Evolutionary conservation across 106 monocot genomes (phyloP).

Genomic region (Hemerocallis citrina): DNA sequence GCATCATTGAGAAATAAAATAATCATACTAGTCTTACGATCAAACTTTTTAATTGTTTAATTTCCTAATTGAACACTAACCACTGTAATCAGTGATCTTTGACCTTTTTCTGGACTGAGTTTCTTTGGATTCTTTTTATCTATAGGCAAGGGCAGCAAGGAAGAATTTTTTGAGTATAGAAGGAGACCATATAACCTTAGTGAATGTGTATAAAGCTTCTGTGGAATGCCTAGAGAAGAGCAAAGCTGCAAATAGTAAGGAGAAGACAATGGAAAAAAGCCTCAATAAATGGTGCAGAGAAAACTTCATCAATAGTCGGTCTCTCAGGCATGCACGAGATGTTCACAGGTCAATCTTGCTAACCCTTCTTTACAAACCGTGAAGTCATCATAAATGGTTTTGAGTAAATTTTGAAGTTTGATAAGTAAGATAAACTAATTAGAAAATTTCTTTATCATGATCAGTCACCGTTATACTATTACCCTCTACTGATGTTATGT

Average conservation of each 20-base stretch:
- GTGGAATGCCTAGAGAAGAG: constrained; percentile 61
- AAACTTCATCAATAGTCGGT: constrained; percentile 86
- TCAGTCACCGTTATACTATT: too few relatives aligned
- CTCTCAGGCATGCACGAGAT: constrained; percentile 76
- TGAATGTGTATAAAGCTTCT: constrained; percentile 70
- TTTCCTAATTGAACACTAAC: background rate
- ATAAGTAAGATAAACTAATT: too few relatives aligned
- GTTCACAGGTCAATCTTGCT: constrained; percentile 54
- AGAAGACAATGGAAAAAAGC: constrained; percentile 48
- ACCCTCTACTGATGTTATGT: too few relatives aligned
- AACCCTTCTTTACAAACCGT: background rate
- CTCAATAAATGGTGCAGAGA: constrained; percentile 87
- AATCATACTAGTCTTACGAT: background rate
- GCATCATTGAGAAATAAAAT: background rate
- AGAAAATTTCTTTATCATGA: too few relatives aligned
- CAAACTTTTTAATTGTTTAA: too few relatives aligned
- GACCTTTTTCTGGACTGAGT: background rate
- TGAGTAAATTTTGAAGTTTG: too few relatives aligned
- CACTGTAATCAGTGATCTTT: background rate
- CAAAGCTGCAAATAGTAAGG: constrained; percentile 38
- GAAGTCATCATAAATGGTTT: too few relatives aligned
- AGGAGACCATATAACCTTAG: constrained; percentile 82
- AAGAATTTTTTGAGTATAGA: constrained; percentile 74
- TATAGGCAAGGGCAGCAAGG: constrained; percentile 71
- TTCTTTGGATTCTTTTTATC: too few relatives aligned